Evolutionary conservation across 192 early-diverging fungal genomes (phyloP), one percentile per base, ranked within the genome.

Genomic region (Phycomyces blakesleeanus): DNA sequence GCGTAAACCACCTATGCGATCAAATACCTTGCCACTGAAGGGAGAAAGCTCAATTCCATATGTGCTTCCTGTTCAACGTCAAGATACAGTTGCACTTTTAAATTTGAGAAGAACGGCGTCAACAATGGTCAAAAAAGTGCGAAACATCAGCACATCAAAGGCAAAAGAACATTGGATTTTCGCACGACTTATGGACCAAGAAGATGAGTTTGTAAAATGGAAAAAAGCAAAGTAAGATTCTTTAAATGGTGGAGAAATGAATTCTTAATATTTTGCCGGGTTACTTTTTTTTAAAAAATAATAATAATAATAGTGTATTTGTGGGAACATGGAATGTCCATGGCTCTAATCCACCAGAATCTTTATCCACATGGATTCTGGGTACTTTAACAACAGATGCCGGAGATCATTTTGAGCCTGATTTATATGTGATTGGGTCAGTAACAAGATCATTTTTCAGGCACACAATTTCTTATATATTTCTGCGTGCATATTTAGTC

Each of bases 271-370:
- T 21, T 2, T n/a, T 38, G 20, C n/a, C n/a, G n/a, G n/a, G n/a
- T n/a, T n/a, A n/a, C n/a, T n/a, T n/a, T n/a, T n/a, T n/a, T n/a
- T n/a, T n/a, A n/a, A n/a, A n/a, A n/a, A n/a, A n/a, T n/a, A n/a
- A n/a, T n/a, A n/a, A n/a, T n/a, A 20, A 15, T 57, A 18, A 1
- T 64, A 84, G 79, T 25, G 78, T 88, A 2, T 92, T 95, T 72
- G 79, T 87, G 0, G 93, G 93, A 1, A 92, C 94, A 1, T 98
- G 91, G 88, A 98, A 98, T 69, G 91, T 95, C 24, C 92, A 94
- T 67, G 93, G 91, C 9, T 78, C 80, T 24, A 61, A 75, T 16
- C 83, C 89, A 7, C 72, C 85, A 1, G 75, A 85, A 18, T 72
- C 76, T 10, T 60, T 96, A 24, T 55, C 73, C 5, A 61, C 78